Evolutionary conservation across 768 basidiomycete genomes (phyloP), one percentile per base, ranked within the genome.

Genomic region (Tubosaeta sp.): DNA sequence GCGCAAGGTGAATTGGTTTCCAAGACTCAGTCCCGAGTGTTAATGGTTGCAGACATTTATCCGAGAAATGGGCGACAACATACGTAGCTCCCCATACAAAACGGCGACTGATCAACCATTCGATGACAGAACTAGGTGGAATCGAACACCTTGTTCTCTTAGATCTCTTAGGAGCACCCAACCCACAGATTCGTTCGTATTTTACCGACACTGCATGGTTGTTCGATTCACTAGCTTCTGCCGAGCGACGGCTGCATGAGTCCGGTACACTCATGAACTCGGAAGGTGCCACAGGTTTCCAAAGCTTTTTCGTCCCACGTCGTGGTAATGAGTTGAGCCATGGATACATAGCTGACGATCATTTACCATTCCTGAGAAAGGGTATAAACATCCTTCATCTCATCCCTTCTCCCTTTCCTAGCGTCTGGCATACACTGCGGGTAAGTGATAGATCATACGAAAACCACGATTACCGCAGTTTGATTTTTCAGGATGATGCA

Each of bases 121-220:
- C 75, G 74, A 41, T 65, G 38, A 90, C 84, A 0, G 80, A 87
- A 54, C 73, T 99, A 27, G 75, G 80, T 14, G 81, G 81, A 12
- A 88, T 99, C 49, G 93, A 96, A 59, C 90, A 94, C 64, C 74
- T 99, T 44, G 84, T 99, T 60, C 80, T 99, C 3, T 80, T 99
- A 24, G 96, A 99, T 66, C 81, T 99, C 2, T 75, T 99, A 16
- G 96, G 96, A 22, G 82, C 90, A 8, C 70, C 78, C 3, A 69
- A 80, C 46, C 94, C 96, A 3, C 68, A 62, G 12, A 85, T 99
- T 44, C 81, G 80, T 35, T 92, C 88, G 6, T 96, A 83, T 61
- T 98, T 82, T 69, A 69, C 81, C 6, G 83, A 93, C 48, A 99
- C 96, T 1, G 91, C 86, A 6, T 98, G 96, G 96, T 73, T 99